Conservation (phyloP, 2,329 filamentous ascomycete genomes). For the Ceratocystis huliohia region DNA sequence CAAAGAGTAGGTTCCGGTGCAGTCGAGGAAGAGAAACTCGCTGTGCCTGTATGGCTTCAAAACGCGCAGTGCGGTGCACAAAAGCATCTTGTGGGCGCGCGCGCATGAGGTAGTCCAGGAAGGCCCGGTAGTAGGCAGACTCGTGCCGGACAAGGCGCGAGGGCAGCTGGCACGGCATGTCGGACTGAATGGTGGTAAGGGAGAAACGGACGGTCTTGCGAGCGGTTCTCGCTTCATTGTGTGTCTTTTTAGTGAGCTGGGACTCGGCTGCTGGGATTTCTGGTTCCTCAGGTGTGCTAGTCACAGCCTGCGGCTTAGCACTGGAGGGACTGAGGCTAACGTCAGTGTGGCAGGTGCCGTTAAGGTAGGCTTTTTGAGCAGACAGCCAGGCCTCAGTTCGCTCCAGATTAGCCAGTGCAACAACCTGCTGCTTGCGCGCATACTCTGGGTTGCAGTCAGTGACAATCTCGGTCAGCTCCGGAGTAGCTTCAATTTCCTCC, state of each 20-base stretch:
- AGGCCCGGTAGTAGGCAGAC: constrained; percentile 78
- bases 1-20: constrained; percentile 70
- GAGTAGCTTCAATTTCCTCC: constrained; percentile 31
- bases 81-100: constrained; percentile 62
- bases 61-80: constrained; percentile 70
- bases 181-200: constrained; percentile 35
- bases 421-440: constrained; percentile 56
- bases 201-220: constrained; percentile 64
- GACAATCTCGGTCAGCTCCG: constrained; percentile 46
- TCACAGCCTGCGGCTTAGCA: constrained; percentile 16
- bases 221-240: not conserved
- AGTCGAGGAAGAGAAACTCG: constrained; percentile 59
- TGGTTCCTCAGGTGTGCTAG: not conserved
- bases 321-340: constrained; percentile 16
- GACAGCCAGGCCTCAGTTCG: constrained; percentile 77
- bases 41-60: constrained; percentile 76
- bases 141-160: constrained; percentile 46
- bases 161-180: constrained; percentile 39
- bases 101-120: constrained; percentile 58
- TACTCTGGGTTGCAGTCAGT: constrained; percentile 63
- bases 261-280: not conserved
- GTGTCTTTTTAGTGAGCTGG: not conserved
- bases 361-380: constrained; percentile 66
- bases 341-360: constrained; percentile 47
- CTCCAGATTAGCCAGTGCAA: constrained; percentile 61